Base-by-base conservation (phyloP, 495 filamentous ascomycete species). In the Penicillium herquei region DNA sequence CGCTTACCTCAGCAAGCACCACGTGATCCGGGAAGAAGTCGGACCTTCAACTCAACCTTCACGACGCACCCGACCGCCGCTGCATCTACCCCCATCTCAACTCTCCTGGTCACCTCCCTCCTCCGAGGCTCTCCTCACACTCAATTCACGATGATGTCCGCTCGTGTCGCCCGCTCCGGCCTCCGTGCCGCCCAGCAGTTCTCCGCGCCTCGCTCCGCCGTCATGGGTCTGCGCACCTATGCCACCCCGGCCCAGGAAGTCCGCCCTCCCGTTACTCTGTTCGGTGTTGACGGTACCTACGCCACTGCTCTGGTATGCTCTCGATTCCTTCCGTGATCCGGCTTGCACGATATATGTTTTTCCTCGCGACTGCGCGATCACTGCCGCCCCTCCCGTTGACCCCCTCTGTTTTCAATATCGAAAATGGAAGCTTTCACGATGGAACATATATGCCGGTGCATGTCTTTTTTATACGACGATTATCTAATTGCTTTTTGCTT, bases 231-330 rank as follows among this genome's bases (percentile, higher is more conserved):
- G 67, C 83, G 91, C 64, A 78, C 80, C 70, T 98, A 91, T 76
- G 92, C 94, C 72, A 78, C 84, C 67, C 80, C 90, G 57, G 74
- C 81, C 68, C 81, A 84, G 67, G 82, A 85, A 45, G 77, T 85
- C 68, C 92, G 89, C 80, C 85, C 92, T 58, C 94, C 94, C 50
- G 81, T 97, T 69, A 84, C 92, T 52, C 81, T 98, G 59, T 98
- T 89, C 77, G 94, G 94, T 57, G 80, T 98, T 76, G 94, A 97
- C 74, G 94, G 94, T 66, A 98, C 93, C 68, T 98, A 98, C 79
- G 95, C 94, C 67, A 90, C 85, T 81, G 94, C 94, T 79, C 81
- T 98, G 86, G 94, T 98, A 91, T 72, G 65, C 47, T 47, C 33
- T 32, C 46, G 51, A 51, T 39, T 42, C 34, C 14, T 50, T 45